Evolutionary conservation across 1,284 basidiomycete species (phyloP).

Genomic region (Cerioporus squamosus): DNA sequence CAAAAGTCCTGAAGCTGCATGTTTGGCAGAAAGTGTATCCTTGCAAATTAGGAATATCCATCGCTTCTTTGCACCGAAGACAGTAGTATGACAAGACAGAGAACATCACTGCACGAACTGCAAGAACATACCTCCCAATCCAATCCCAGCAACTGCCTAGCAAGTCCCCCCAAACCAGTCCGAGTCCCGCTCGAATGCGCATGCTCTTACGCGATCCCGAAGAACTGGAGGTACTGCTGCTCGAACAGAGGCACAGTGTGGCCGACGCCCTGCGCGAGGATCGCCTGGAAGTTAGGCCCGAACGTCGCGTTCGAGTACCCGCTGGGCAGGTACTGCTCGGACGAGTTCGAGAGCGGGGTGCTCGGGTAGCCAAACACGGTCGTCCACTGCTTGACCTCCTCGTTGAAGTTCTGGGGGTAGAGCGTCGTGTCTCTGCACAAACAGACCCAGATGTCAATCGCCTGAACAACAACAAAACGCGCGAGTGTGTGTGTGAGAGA

Average conservation of each 20-base stretch:
- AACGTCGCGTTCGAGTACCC: constrained; percentile 49
- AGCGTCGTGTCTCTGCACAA: constrained; percentile 48
- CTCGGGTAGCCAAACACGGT: constrained; percentile 18
- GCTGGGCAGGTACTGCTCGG: constrained; percentile 26
- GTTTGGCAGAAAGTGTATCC: too few species aligned
- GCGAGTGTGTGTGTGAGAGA: constrained; percentile 16
- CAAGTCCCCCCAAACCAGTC: too few species aligned
- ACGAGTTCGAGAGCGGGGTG: constrained; percentile 38
- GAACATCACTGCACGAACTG: too few species aligned
- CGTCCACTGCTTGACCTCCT: constrained; percentile 45
- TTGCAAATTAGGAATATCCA: too few species aligned
- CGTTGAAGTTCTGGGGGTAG: constrained; percentile 52
- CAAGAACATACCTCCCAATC: too few species aligned
- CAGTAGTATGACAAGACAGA: too few species aligned
- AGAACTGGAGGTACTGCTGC: constrained; percentile 22
- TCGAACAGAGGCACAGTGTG: constrained; percentile 44
- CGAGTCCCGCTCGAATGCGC: too few species aligned
- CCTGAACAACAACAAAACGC: constrained; percentile 38
- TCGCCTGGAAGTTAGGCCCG: constrained; percentile 51
- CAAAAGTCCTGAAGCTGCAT: too few species aligned
- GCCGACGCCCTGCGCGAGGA: constrained; percentile 45
- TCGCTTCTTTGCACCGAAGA: too few species aligned
- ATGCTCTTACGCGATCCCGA: constrained; percentile 17
- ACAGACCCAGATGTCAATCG: background rate
- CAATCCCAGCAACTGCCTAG: too few species aligned